Evolutionary conservation across 768 basidiomycete species (phyloP).

Genomic region (Kwoniella sp.): DNA sequence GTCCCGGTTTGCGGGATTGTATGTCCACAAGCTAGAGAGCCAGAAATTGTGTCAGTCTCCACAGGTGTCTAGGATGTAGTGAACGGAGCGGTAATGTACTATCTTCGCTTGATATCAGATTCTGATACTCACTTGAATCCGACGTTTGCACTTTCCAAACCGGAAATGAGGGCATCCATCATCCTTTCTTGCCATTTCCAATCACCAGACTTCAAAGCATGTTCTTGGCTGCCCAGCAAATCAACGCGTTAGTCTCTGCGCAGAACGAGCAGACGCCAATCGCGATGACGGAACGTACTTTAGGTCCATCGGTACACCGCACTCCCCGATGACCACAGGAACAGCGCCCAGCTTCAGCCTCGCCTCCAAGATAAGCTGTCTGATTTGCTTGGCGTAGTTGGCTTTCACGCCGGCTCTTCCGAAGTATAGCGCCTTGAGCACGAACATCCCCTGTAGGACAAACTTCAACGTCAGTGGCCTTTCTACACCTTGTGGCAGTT

Average conservation of each 20-base stretch:
- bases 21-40: conserved; percentile 88
- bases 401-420: conserved; percentile 77
- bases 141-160: conserved; percentile 71
- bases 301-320: conserved; percentile 95
- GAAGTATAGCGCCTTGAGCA: conserved; percentile 79
- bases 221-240: conserved; percentile 68
- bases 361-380: conserved; percentile 72
- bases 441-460: conserved; percentile 74
- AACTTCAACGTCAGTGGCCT: neutral
- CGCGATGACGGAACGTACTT: conserved; percentile 83
- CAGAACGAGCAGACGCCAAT: neutral
- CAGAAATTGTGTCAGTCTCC: no score
- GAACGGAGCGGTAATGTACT: no score
- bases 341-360: conserved; percentile 73
- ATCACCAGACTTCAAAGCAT: conserved; percentile 71
- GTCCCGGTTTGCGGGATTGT: conserved; percentile 86
- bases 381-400: conserved; percentile 80
- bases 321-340: conserved; percentile 88
- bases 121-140: conserved; percentile 81
- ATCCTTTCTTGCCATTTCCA: conserved; percentile 82
- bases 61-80: neutral
- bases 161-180: conserved; percentile 93
- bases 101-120: neutral
- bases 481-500: no score
- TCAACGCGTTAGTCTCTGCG: neutral